A percentile compares a stretch with the other conserved stretches of the same genome.
Conservation (phyloP, 2,329 filamentous ascomycete genomes). For the Parascedosporium putredinis region DNA sequence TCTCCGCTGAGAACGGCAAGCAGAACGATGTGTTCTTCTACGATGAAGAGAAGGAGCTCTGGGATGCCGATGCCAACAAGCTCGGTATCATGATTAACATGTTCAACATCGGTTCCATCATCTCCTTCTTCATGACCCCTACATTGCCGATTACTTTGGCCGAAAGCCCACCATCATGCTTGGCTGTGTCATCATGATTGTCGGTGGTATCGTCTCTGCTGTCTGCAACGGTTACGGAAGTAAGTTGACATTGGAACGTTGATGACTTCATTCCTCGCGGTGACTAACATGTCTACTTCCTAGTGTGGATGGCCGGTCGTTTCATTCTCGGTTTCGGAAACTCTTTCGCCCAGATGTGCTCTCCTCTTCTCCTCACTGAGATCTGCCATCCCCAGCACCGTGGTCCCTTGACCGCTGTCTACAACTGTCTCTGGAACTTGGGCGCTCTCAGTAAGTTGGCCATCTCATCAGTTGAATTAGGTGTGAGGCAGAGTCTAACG, state of each 20-base stretch:
- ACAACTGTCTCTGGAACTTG: constrained; percentile 59
- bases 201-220: constrained; percentile 30
- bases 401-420: constrained; percentile 53
- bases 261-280: no score
- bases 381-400: constrained; percentile 60
- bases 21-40: constrained; percentile 8
- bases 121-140: constrained; percentile 34
- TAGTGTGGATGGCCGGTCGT: constrained; percentile 29
- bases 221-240: constrained; percentile 32
- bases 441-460: constrained; percentile 28
- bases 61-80: constrained; percentile 24
- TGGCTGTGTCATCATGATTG: constrained; percentile 35
- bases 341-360: constrained; percentile 52
- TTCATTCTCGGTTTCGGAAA: constrained; percentile 53
- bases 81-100: constrained; percentile 40
- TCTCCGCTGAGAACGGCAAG: constrained; percentile 16
- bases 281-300: neutral
- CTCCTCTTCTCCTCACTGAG: constrained; percentile 54
- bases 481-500: neutral
- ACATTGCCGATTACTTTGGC: constrained; percentile 32
- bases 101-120: constrained; percentile 40
- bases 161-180: constrained; percentile 31
- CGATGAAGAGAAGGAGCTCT: neutral
- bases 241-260: constrained; percentile 17
- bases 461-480: neutral